Percentiles rank a stretch among this genome's conserved stretches.
These are phyloP conservation scores for Phytophthora fragariaefolia DNA, from an alignment of 352 stramenopile species.

Conservation along the genomic window DNA sequence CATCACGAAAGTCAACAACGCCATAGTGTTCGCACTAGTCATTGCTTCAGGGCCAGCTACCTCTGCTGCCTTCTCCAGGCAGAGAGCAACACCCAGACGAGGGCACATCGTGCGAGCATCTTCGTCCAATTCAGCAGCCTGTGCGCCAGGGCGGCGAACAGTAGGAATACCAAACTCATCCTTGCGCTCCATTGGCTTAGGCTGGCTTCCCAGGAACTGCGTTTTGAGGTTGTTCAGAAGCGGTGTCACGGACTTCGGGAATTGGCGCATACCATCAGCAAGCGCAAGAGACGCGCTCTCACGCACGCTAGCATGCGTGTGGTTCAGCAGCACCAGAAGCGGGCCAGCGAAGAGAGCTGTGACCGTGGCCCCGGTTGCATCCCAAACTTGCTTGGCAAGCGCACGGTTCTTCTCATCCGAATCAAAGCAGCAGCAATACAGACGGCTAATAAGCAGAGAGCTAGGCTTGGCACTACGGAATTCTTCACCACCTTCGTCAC, in stretches of 20 bases:
- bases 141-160: slow-evolving; percentile 62
- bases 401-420: slow-evolving; percentile 57
- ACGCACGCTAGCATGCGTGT: slow-evolving; percentile 77
- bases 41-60: slow-evolving; percentile 44
- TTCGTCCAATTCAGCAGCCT: slow-evolving; percentile 53
- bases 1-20: slow-evolving; percentile 83
- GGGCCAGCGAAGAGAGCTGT: slow-evolving; percentile 68
- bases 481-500: slow-evolving; percentile 56
- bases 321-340: slow-evolving; percentile 77
- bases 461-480: slow-evolving; percentile 48
- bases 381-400: slow-evolving; percentile 74
- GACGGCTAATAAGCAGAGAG: slow-evolving; percentile 57
- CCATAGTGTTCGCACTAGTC: slow-evolving; percentile 65
- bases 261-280: slow-evolving; percentile 82
- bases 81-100: slow-evolving; percentile 76
- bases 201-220: slow-evolving; percentile 65
- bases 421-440: slow-evolving; percentile 80
- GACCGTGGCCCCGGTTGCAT: slow-evolving; percentile 52
- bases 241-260: slow-evolving; percentile 73
- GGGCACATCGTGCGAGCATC: slow-evolving; percentile 64
- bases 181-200: slow-evolving; percentile 59
- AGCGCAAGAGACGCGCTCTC: slow-evolving; percentile 80
- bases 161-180: slow-evolving; percentile 81
- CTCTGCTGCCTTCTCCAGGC: slow-evolving; percentile 73
- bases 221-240: slow-evolving; percentile 74